Percentiles rank a stretch among this genome's conserved stretches.
Evolutionary conservation across 495 filamentous ascomycete species (phyloP).

Genomic region (Penicillium simplicissimum): DNA sequence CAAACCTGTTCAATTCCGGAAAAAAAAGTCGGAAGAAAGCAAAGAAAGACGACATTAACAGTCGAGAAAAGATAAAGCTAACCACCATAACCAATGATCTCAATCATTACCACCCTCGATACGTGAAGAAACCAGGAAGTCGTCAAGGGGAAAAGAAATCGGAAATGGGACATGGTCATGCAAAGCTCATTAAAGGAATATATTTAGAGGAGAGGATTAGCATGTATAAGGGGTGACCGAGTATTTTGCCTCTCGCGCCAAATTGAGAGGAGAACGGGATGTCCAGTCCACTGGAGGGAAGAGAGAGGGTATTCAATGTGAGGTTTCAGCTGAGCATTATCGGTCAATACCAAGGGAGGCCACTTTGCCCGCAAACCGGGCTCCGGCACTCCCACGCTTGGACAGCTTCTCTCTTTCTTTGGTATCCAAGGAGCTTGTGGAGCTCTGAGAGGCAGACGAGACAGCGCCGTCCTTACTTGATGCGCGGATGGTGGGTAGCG

Average conservation of each 20-base stretch:
- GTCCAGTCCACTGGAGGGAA: neutral
- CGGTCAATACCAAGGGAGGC: constrained; percentile 49
- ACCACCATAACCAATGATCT: neutral
- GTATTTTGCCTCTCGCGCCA: neutral
- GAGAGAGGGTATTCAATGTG: neutral
- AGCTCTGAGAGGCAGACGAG: constrained; percentile 27
- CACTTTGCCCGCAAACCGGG: constrained; percentile 50
- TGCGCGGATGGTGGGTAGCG: constrained; percentile 48
- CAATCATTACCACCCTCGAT: constrained; percentile 11
- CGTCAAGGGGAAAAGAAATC: constrained; percentile 15
- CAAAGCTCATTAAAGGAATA: constrained; percentile 28
- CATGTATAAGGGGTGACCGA: neutral
- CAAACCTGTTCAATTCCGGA: neutral
- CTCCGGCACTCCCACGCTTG: constrained; percentile 53
- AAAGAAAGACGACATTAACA: neutral
- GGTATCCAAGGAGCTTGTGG: constrained; percentile 34
- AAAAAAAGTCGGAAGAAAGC: neutral
- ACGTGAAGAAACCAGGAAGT: constrained; percentile 14
- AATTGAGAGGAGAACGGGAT: neutral
- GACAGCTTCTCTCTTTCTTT: constrained; percentile 53
- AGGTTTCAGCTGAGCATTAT: constrained; percentile 15
- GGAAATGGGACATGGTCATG: constrained; percentile 22
- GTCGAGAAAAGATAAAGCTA: neutral
- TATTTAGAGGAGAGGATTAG: constrained; percentile 19
- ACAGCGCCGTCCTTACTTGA: constrained; percentile 27